Conservation (phyloP, 805 yeast species). For the Candida coquimbonensis region DNA sequence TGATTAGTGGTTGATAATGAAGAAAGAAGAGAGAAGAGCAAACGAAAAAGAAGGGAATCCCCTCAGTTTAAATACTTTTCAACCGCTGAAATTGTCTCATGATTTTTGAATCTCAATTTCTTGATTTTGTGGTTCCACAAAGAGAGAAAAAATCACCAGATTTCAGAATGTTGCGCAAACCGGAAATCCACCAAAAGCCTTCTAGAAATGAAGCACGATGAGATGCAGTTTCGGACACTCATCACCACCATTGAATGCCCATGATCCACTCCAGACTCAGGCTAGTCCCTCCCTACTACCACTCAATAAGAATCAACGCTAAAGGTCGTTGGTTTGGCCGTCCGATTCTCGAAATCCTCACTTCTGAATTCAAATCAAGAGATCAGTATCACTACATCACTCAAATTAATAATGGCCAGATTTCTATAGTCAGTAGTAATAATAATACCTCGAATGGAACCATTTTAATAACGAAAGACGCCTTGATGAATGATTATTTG, state of each 20-base stretch:
- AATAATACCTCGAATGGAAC: too few relatives aligned
- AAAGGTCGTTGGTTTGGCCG: constrained; percentile 22
- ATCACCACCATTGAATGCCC: neutral
- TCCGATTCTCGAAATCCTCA: constrained; percentile 14
- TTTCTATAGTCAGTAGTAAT: constrained; percentile 8
- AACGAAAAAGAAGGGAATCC: neutral
- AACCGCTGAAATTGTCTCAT: neutral
- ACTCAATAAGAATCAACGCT: constrained; percentile 12
- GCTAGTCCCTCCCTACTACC: constrained; percentile 62
- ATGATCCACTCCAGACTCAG: constrained; percentile 32
- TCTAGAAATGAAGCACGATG: neutral
- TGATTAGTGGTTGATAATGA: neutral
- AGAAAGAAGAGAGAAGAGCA: neutral
- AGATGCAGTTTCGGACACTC: neutral
- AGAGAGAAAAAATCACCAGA: too few relatives aligned
- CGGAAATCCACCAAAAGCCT: neutral
- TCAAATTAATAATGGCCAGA: constrained; percentile 7
- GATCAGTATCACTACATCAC: constrained; percentile 7
- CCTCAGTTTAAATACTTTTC: neutral
- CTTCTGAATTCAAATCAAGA: constrained; percentile 17
- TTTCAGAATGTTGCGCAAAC: neutral
- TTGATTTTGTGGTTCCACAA: neutral
- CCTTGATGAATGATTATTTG: constrained; percentile 9
- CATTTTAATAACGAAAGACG: neutral
- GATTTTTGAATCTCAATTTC: neutral